Percentiles rank a stretch among this genome's conserved stretches.
Conservation (phyloP, 495 filamentous ascomycete species). For the Choiromyces venosus region DNA sequence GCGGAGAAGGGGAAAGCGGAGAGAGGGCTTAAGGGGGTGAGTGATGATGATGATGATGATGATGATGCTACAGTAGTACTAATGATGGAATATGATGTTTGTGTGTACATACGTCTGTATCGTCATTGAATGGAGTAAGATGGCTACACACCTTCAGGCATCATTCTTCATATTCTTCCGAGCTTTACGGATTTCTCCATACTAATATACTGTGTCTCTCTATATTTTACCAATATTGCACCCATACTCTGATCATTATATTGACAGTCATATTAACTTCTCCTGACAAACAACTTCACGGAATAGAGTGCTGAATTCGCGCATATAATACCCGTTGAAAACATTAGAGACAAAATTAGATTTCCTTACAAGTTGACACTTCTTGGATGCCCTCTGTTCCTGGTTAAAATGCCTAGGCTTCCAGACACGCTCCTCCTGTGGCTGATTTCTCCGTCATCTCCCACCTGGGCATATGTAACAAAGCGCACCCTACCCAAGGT, state of each 20-base stretch:
- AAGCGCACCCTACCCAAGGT: not conserved
- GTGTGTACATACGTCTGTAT: not conserved
- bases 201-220: not conserved
- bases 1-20: not conserved
- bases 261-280: not conserved
- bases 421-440: not conserved
- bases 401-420: not conserved
- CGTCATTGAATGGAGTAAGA: not conserved
- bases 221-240: not conserved
- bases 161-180: not conserved
- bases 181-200: not conserved
- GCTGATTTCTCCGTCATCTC: not conserved
- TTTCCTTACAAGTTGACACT: not conserved
- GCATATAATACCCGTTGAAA: not conserved
- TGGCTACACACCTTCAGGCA: not conserved
- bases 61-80: not conserved
- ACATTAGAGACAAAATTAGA: not conserved
- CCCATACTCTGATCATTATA: not conserved
- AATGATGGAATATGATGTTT: not conserved
- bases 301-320: not conserved
- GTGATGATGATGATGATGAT: not conserved
- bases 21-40: not conserved
- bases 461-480: conserved; percentile 1
- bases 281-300: not conserved
- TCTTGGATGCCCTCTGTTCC: not conserved